phyloP scores from a whole-genome alignment of 441 rosid genomes.

The Mallotus japonicus region DNA sequence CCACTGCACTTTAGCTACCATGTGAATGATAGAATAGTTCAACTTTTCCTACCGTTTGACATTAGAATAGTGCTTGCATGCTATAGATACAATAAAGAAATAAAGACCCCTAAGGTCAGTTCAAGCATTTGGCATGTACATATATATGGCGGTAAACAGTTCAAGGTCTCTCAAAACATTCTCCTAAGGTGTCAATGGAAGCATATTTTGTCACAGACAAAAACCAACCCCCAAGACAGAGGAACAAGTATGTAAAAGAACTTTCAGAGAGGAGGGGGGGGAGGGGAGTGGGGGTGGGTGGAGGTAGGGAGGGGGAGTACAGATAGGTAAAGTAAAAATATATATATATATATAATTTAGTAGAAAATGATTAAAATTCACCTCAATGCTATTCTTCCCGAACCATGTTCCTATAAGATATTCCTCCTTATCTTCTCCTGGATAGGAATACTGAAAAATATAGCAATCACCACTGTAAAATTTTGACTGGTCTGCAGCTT shows the following conservation, averaged over 20 bases:
- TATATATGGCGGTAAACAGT: background rate
- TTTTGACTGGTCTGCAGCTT: constrained; percentile 80
- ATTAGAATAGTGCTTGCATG: too few species aligned
- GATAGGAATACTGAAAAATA: constrained; percentile 77
- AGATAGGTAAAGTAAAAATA: background rate
- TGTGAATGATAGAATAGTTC: background rate
- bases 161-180: background rate
- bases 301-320: background rate
- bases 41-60: background rate
- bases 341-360: background rate
- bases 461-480: constrained; percentile 88
- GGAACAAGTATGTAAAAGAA: background rate
- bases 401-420: constrained; percentile 93
- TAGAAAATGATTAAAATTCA: constrained; percentile 28
- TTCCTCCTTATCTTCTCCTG: constrained; percentile 92
- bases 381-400: constrained; percentile 87
- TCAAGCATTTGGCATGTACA: background rate
- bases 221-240: background rate
- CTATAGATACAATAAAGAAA: background rate
- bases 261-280: background rate
- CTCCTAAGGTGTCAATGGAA: constrained; percentile 1
- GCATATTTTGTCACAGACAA: background rate
- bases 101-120: background rate
- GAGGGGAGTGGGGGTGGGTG: background rate
- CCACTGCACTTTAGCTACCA: background rate